phyloP scores from a whole-genome alignment of 371 early-diverging fungal genomes.

The Lichtheimia ramosa region DNA sequence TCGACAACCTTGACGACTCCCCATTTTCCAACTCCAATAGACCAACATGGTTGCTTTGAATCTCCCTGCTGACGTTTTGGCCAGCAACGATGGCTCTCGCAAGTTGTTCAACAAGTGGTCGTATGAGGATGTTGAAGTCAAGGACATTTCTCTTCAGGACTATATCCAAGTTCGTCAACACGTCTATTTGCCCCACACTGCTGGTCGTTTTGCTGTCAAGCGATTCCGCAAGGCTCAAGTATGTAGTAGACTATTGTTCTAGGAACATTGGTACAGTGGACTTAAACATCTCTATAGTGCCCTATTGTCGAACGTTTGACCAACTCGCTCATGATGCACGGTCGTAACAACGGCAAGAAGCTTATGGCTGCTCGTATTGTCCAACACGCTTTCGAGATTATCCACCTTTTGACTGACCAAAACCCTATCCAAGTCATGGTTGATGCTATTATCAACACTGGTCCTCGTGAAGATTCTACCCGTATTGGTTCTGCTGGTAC shows the following conservation, averaged over 20 bases:
- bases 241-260: not conserved
- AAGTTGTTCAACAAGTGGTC: conserved; percentile 95
- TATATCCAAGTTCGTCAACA: conserved; percentile 94
- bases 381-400: conserved; percentile 99
- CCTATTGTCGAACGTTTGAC: conserved; percentile 99
- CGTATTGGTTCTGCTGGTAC: conserved; percentile 99
- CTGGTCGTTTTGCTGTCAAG: conserved; percentile 97
- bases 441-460: conserved; percentile 99
- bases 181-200: conserved; percentile 98
- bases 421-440: conserved; percentile 99
- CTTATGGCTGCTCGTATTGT: conserved; percentile 98
- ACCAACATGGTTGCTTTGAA: conserved; percentile 61
- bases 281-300: conserved; percentile 72
- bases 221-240: conserved; percentile 98
- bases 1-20: not conserved
- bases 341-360: conserved; percentile 99
- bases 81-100: conserved; percentile 64
- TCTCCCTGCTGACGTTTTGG: conserved; percentile 65
- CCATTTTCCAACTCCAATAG: conserved; percentile 4
- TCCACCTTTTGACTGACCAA: conserved; percentile 97
- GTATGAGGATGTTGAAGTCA: conserved; percentile 94
- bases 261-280: not conserved
- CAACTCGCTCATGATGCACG: conserved; percentile 99
- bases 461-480: conserved; percentile 99
- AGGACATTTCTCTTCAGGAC: conserved; percentile 94